Evolutionary conservation across 352 stramenopile genomes (phyloP).

Genomic region (Peronosclerospora sorghi): DNA sequence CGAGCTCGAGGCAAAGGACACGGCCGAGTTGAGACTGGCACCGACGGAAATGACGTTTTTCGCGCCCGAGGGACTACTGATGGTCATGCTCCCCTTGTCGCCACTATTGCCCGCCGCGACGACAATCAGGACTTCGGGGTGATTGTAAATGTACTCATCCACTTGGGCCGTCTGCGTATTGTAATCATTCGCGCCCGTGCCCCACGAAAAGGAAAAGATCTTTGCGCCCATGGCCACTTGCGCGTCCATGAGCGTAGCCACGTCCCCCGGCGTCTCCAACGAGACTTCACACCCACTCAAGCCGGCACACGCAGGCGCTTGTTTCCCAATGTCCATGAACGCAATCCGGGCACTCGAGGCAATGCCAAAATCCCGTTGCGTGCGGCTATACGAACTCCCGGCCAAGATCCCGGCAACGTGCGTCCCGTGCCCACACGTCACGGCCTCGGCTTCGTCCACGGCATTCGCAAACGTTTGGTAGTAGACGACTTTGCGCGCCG

Average conservation of each 20-base stretch:
- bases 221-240: conserved; percentile 43
- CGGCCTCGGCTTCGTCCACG: conserved; percentile 45
- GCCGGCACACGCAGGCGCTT: conserved; percentile 24
- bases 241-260: conserved; percentile 39
- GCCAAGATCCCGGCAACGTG: conserved; percentile 78
- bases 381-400: conserved; percentile 39
- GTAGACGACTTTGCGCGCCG: conserved; percentile 68
- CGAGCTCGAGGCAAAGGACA: conserved; percentile 36
- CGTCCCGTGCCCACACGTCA: conserved; percentile 77
- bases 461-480: conserved; percentile 73
- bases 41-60: conserved; percentile 84
- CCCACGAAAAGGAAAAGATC: conserved; percentile 68
- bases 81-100: conserved; percentile 37
- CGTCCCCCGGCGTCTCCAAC: conserved; percentile 34
- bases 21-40: conserved; percentile 44
- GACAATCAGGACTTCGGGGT: conserved; percentile 70
- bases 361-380: conserved; percentile 44
- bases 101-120: conserved; percentile 79
- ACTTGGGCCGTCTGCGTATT: conserved; percentile 44
- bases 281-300: conserved; percentile 29
- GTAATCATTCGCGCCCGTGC: conserved; percentile 48
- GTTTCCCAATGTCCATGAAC: conserved; percentile 84
- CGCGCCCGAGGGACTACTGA: conserved; percentile 56
- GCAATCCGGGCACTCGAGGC: conserved; percentile 71
- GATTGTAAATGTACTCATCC: conserved; percentile 66